Base-by-base conservation (phyloP, 345 rosid species). In the Rubroshorea leprosula region DNA sequence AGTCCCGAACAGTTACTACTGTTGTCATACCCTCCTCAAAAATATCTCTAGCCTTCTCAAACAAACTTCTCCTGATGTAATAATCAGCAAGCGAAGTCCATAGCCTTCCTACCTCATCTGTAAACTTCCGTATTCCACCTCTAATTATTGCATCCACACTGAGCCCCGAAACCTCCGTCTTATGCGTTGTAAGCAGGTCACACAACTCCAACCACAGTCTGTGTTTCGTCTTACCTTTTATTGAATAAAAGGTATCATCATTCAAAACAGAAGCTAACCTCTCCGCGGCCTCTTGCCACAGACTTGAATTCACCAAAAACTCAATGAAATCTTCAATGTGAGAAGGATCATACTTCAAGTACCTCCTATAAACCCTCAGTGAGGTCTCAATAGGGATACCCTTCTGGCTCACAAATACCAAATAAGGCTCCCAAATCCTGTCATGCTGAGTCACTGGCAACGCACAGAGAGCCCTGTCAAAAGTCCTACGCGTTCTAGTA, bases 11-110 rank as follows among this genome's bases (percentile, higher is more conserved):
- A 10, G 97, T 93, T 43, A 93, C 84, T 39, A 93, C 99, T 0
- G 94, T 89, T 22, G 85, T 78, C 96, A 93, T 93, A 15, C 99
- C 99, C 72, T 93, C 97, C 79, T 89, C 99, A 72, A 85, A 85
- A 12, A 89, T 55, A 76, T 93, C 99, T 72, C 95, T 79, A 0
- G 97, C 92, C 74, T 93, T 93, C 85, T 93, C 99, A 19, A 80
- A 79, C 73, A 89, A 72, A 9, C 75, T 72, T 71, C 96, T 87
- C 80, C 97, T 68, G 23, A 93, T 93, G 49, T 89, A 93, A 66
- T 89, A 93, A 78, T 93, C 99, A 4, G 99, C 94, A 45, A 93
- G 89, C 0, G 97, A 89, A 2, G 99, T 93, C 97, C 97, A 93
- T 58, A 89, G 58, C 78, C 85, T 79, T 18, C 99, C 96, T 16